These are phyloP conservation scores for Phaffia rhodozyma DNA, from an alignment of 1,284 basidiomycete species.

Conservation along the genomic window DNA sequence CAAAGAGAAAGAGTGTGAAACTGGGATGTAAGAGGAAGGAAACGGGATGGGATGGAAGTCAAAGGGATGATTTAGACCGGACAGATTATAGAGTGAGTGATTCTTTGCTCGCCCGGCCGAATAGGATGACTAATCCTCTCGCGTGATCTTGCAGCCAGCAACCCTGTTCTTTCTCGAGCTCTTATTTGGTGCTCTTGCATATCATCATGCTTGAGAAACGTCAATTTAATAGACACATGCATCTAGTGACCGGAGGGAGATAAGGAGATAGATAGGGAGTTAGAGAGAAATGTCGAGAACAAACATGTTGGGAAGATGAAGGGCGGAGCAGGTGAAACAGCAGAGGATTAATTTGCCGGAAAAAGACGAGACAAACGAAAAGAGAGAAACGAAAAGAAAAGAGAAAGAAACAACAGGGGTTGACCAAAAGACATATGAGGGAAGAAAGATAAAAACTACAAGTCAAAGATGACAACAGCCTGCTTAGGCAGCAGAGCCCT, in stretches of 20 bases:
- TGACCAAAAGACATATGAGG: too few species aligned
- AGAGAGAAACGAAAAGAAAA: background rate
- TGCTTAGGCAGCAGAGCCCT: conserved; percentile 3
- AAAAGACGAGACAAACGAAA: background rate
- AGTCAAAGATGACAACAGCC: background rate
- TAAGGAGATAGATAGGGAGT: background rate
- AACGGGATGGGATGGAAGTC: background rate
- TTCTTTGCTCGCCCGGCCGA: background rate
- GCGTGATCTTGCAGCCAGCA: background rate
- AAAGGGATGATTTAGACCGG: background rate
- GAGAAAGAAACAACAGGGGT: too few species aligned
- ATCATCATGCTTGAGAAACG: background rate
- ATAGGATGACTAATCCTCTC: background rate
- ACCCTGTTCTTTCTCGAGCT: background rate
- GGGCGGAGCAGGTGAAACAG: background rate
- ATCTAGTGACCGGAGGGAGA: background rate
- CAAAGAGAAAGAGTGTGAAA: conserved; percentile 27
- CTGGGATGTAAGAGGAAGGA: conserved; percentile 24
- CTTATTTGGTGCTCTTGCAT: too few species aligned
- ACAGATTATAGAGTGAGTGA: background rate
- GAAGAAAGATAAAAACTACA: background rate
- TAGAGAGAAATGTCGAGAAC: background rate
- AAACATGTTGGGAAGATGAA: background rate
- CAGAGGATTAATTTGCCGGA: background rate
- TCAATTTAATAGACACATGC: background rate